Base-by-base conservation (phyloP, 257 asterid species). In the Oldenlandia corymbosa region DNA sequence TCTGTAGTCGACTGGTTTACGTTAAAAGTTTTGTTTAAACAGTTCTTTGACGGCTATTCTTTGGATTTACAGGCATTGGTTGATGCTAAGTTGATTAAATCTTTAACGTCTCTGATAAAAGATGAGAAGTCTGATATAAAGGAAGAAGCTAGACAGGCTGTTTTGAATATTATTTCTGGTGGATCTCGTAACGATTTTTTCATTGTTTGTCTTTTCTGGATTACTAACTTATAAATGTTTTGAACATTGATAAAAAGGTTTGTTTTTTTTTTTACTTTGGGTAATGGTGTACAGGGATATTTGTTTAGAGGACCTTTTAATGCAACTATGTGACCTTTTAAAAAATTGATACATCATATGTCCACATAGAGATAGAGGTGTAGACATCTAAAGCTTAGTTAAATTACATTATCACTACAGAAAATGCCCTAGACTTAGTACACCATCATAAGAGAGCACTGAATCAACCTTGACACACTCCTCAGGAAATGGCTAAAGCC, bases 101-200 rank as follows among this genome's bases (percentile, higher is more conserved):
- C 96, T 61, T 69, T 91, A 59, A 84, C 81, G 64, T 84, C 73
- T 82, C 75, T 91, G 57, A 94, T 91, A 72, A 96, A 80, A 75
- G 77, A 69, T 47, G 96, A 90, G 2, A 95, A 91, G 71, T 88
- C 88, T 76, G 96, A 91, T 49, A 83, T 91, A 17, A 91, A 91
- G 86, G 88, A 88, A 82, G 98, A 91, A 75, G 96, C 96, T 66
- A 91, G 96, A 50, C 88, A 96, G 95, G 95, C 96, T 59, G 78
- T 88, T 27, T 88, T 94, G 69, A 91, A 91, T 75, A 96, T 96
- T 55, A 91, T 96, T 1, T 91, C 98, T 2, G 98, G 98, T 69
- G 98, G 98, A 71, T 72, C 83, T 70, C 72, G 83, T 32, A 95
- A 91, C 63, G 96, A 84, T n/a, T 39, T 63, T 47, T 7, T 18